phyloP scores from a whole-genome alignment of 257 asterid genomes.

The Penstemon davidsonii region DNA sequence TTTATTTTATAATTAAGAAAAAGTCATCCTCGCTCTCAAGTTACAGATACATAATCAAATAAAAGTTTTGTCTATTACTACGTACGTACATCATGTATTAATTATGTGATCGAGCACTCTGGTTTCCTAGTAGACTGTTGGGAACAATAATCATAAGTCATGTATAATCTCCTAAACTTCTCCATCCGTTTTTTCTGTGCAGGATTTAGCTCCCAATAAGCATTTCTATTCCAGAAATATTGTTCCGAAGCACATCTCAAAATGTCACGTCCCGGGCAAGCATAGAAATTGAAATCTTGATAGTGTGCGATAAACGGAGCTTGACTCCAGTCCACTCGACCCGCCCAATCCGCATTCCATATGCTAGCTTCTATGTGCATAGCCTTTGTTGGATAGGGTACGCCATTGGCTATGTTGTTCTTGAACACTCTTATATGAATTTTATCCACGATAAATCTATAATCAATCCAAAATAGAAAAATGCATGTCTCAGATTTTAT shows the following conservation, averaged over 20 bases:
- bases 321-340: constrained; percentile 43
- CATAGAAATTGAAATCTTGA: constrained; percentile 32
- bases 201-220: constrained; percentile 18
- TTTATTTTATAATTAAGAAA: no score
- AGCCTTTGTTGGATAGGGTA: constrained; percentile 31
- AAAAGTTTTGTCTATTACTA: no score
- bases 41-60: no score
- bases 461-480: not conserved
- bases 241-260: not conserved
- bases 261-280: constrained; percentile 20
- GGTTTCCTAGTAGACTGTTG: constrained; percentile 16
- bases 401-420: constrained; percentile 34
- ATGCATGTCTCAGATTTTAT: no score
- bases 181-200: constrained; percentile 20
- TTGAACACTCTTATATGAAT: constrained; percentile 54
- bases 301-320: constrained; percentile 47
- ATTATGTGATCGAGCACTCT: constrained; percentile 32
- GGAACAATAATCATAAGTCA: constrained; percentile 46
- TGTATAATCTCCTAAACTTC: constrained; percentile 1
- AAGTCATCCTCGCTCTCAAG: no score
- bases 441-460: constrained; percentile 41
- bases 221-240: constrained; percentile 32
- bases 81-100: not conserved
- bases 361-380: constrained; percentile 57
- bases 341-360: constrained; percentile 52